A percentile compares a stretch with the other conserved stretches of the same genome.
phyloP scores from a whole-genome alignment of 176 grass and related monocot species.

The Oryza coarctata region DNA sequence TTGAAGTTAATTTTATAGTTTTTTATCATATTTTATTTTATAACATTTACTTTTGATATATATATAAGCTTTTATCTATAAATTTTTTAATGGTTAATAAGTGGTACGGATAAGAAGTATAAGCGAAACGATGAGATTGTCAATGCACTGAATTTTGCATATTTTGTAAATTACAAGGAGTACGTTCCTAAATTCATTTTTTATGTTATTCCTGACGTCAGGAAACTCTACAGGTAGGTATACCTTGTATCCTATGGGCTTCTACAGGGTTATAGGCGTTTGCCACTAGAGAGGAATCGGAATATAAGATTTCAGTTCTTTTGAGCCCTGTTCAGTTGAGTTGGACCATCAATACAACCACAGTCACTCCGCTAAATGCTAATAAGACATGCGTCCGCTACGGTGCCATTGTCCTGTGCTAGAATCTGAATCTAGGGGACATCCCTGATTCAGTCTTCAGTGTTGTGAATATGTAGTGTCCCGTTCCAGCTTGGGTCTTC shows the following conservation, averaged over 20 bases:
- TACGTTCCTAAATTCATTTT: not conserved
- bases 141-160: not conserved
- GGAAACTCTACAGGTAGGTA: not conserved
- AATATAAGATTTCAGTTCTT: conserved; percentile 23
- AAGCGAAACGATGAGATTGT: no score
- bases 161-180: not conserved
- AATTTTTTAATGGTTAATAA: no score
- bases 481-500: not conserved
- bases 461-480: conserved; percentile 13
- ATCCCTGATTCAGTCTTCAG: conserved; percentile 29
- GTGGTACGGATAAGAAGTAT: no score
- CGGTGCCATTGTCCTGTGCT: conserved; percentile 1
- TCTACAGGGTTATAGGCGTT: not conserved
- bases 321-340: conserved; percentile 25
- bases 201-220: conserved; percentile 16
- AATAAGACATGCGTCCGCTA: conserved; percentile 20
- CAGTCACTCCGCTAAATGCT: conserved; percentile 39
- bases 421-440: conserved; percentile 48
- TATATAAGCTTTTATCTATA: no score
- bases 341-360: conserved; percentile 48
- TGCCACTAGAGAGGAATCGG: conserved; percentile 15
- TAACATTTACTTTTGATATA: no score
- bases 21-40: no score
- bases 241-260: not conserved
- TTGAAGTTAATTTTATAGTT: no score